Evolutionary conservation across 495 filamentous ascomycete species (phyloP), one percentile per base, ranked within the genome.

Genomic region (Lineolata rhizophorae): DNA sequence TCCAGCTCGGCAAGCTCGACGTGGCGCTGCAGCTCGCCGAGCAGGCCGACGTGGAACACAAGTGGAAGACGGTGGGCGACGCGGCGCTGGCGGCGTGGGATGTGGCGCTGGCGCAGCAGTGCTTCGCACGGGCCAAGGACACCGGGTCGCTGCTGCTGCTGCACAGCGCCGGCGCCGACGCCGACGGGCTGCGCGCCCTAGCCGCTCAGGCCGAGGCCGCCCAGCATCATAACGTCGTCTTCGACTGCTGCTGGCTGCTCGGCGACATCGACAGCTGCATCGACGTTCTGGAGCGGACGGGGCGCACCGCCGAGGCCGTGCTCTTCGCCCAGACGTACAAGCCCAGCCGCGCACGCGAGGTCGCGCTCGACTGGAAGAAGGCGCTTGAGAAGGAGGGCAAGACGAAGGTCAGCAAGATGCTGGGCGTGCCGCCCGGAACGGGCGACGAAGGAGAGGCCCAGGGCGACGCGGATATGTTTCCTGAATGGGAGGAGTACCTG

Each of bases 31-130:
- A 78, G 21, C 70, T 95, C n/a, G 83, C 84, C 1, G 62, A 70
- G 22, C 59, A 77, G 47, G 72, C 80, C 1, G 76, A 92, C 34
- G 75, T 70, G 4, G 87, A 97, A 49, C 90, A 94, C 55, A 87
- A 90, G 53, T 97, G 85, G 85, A 94, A 94, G 61, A 80, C 66
- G 1, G 72, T 97, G 12, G 87, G 87, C 27, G 87, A 97, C 40
- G 78, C 83, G 1, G 90, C 90, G 18, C 64, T 97, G 24, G 49
- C 69, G 1, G 72, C 59, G 8, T 97, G 87, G 87, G 72, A 97
- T 47, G 61, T 95, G 16, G 53, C 62, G 1, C 67, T 97, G 13
- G 87, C 87, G 1, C 74, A 83, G 37, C 80, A 93, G 53, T 95
- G 90, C 56, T 97, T 95, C 55, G 62, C 61, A 19, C 67, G 82